Conservation (phyloP, 73 alveolate species). For the Tetrahymena borealis region DNA sequence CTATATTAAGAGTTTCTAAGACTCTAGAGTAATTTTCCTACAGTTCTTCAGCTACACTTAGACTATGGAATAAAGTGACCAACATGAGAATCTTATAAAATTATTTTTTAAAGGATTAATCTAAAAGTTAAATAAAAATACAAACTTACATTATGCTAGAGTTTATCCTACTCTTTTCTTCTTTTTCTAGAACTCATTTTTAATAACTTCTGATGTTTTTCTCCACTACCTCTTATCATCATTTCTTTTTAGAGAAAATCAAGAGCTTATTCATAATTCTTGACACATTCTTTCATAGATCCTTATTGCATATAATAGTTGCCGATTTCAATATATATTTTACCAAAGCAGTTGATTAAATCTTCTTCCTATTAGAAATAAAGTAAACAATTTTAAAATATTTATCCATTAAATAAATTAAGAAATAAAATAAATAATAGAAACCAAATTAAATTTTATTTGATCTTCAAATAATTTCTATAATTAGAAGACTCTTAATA, state of each 20-base stretch:
- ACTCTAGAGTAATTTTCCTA: not conserved
- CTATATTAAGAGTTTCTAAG: not conserved
- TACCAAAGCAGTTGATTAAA: not conserved
- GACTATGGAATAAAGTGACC: not conserved
- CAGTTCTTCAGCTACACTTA: not conserved
- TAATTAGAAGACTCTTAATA: too few species aligned
- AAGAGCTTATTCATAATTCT: not conserved
- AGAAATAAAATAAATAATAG: too few species aligned
- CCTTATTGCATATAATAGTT: not conserved
- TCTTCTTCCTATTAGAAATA: not conserved
- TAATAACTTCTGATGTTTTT: not conserved
- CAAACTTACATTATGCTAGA: not conserved
- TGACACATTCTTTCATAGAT: not conserved
- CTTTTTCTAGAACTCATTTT: not conserved
- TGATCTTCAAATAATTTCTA: too few species aligned
- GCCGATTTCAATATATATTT: not conserved
- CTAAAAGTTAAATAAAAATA: not conserved
- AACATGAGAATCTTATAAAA: not conserved
- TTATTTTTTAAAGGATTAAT: not conserved
- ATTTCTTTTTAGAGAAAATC: not conserved
- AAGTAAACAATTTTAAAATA: too few species aligned
- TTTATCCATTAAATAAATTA: too few species aligned
- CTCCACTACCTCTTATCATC: not conserved
- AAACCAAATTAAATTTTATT: too few species aligned
- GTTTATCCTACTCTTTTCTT: not conserved